Conservation (phyloP, 2,329 filamentous ascomycete species). For the Penicillium sp. region DNA sequence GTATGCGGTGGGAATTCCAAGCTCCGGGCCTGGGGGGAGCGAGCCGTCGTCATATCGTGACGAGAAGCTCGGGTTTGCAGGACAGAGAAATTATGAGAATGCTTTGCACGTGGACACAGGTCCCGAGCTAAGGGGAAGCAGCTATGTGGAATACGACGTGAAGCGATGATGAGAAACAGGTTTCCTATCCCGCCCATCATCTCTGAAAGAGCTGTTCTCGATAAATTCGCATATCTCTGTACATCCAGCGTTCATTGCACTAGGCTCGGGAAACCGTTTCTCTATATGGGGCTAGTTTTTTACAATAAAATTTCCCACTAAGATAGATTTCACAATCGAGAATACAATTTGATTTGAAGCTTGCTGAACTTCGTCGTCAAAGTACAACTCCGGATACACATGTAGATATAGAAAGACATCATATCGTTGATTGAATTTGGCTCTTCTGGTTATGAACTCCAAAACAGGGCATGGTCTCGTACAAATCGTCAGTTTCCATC, state of each 20-base stretch:
- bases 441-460: background rate
- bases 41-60: conserved; percentile 30
- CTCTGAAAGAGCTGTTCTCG: background rate
- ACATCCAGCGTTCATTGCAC: background rate
- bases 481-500: conserved; percentile 6
- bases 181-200: background rate
- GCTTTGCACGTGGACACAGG: conserved; percentile 30
- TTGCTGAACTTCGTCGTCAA: background rate
- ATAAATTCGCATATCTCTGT: conserved; percentile 1
- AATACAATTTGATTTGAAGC: background rate
- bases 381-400: background rate
- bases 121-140: conserved; percentile 33
- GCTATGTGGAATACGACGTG: conserved; percentile 39
- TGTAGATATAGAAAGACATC: background rate
- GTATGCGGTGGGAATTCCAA: conserved; percentile 25
- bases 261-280: background rate
- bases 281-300: background rate
- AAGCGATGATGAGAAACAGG: conserved; percentile 26
- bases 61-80: conserved; percentile 46
- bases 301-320: background rate
- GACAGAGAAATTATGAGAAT: conserved; percentile 35
- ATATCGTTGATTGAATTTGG: background rate
- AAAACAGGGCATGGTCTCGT: conserved; percentile 6
- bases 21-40: background rate
- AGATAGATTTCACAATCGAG: background rate